These are phyloP conservation scores for Cardamine occulta DNA, from an alignment of 345 rosid genomes.

Conservation along the genomic window DNA sequence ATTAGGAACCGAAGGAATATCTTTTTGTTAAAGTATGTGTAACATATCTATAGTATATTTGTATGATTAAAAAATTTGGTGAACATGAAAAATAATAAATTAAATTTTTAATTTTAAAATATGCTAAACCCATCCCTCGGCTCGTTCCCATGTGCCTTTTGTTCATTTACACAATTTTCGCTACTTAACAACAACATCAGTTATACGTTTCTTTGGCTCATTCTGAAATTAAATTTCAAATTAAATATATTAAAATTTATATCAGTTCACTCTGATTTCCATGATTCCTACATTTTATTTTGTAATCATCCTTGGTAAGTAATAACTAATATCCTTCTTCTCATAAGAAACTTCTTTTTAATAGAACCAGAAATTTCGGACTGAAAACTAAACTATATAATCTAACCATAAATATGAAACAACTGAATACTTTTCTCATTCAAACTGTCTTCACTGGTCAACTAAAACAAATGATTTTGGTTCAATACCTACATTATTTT, in stretches of 20 bases:
- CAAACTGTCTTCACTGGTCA: background rate
- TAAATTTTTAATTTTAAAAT: background rate
- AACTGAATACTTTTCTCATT: background rate
- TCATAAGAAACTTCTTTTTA: background rate
- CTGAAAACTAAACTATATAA: too few species aligned
- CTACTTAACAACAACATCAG: conserved; percentile 4
- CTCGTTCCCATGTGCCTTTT: conserved; percentile 35
- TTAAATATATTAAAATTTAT: background rate
- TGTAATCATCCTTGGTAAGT: background rate
- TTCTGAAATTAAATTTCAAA: background rate
- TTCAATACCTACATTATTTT: background rate
- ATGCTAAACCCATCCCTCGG: conserved; percentile 7
- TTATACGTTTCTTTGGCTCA: conserved; percentile 20
- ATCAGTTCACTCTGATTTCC: background rate
- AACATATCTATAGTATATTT: background rate
- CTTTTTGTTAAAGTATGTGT: too few species aligned
- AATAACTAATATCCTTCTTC: background rate
- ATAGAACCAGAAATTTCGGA: background rate
- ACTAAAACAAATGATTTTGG: background rate
- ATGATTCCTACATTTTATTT: background rate
- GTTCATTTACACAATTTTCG: background rate
- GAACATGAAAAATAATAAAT: background rate
- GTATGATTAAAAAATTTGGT: background rate
- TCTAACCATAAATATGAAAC: background rate
- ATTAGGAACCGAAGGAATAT: too few species aligned